Conservation (phyloP, 176 grass and related monocot species). For the Lolium multiflorum region DNA sequence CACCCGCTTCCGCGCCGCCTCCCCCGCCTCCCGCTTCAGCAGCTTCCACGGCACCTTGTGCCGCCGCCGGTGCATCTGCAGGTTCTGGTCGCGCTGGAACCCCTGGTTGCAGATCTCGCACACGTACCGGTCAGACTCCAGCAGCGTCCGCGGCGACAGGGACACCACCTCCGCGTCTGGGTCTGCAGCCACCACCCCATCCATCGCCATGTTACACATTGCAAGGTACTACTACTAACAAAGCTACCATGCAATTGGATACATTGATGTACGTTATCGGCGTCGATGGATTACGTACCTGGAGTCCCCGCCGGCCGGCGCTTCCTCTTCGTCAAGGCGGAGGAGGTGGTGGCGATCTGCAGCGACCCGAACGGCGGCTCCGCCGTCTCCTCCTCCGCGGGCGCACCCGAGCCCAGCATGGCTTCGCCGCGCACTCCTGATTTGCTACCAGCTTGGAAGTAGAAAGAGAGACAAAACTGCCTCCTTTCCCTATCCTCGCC, state of each 20-base stretch:
- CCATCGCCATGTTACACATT: background rate
- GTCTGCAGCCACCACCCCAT: constrained; percentile 47
- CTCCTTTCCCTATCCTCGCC: background rate
- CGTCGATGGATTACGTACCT: constrained; percentile 42
- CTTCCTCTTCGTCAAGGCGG: constrained; percentile 64
- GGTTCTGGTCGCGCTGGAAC: constrained; percentile 99
- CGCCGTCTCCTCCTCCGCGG: constrained; percentile 23
- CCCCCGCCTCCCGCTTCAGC: constrained; percentile 82
- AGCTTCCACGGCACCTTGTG: constrained; percentile 99
- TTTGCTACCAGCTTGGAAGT: background rate
- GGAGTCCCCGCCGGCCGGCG: constrained; percentile 88
- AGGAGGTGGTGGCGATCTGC: constrained; percentile 45
- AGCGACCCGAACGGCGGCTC: constrained; percentile 54
- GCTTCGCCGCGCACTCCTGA: background rate
- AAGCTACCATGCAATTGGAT: constrained; percentile 29
- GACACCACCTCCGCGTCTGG: constrained; percentile 98
- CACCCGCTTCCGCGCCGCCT: constrained; percentile 86
- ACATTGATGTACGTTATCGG: background rate
- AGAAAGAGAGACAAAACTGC: background rate
- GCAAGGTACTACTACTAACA: no score
- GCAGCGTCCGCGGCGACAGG: constrained; percentile 88
- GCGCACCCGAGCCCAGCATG: constrained; percentile 53
- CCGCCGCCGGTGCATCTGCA: constrained; percentile 99
- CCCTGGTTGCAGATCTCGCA: constrained; percentile 99
- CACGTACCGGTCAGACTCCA: constrained; percentile 97